A percentile compares a stretch with the other conserved stretches of the same genome.
These are phyloP conservation scores for Tilletia indica DNA, from an alignment of 1,284 basidiomycete genomes.

Conservation along the genomic window DNA sequence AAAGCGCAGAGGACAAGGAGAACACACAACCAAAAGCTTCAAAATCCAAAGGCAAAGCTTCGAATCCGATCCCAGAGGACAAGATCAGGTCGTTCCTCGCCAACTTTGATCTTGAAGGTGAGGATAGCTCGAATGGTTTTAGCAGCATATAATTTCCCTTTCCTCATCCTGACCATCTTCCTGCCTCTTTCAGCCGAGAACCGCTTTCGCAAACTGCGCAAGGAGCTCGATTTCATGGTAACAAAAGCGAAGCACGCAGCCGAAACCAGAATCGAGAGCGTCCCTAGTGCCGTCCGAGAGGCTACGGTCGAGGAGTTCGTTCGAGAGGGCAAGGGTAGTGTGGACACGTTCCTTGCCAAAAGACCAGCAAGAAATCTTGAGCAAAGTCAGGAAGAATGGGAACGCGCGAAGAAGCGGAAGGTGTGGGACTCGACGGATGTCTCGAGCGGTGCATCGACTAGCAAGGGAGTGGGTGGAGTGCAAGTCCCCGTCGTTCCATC, in stretches of 20 bases:
- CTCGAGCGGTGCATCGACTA: neutral
- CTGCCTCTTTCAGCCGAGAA: neutral
- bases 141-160: too few species aligned
- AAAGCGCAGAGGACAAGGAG: neutral
- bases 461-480: neutral
- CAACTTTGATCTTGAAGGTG: conserved; percentile 15
- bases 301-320: conserved; percentile 3
- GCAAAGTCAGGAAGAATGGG: conserved; percentile 11
- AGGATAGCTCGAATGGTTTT: neutral
- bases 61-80: neutral
- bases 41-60: too few species aligned
- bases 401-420: conserved; percentile 1
- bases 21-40: too few species aligned
- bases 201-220: neutral
- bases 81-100: neutral
- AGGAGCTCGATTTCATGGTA: neutral
- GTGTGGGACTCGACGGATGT: neutral
- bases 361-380: neutral
- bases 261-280: neutral
- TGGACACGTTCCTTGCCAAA: neutral
- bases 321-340: neutral
- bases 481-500: neutral
- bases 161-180: too few species aligned
- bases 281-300: neutral
- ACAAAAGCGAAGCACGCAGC: neutral